Conservation (phyloP, 2,329 filamentous ascomycete genomes). For the Claviceps monticola region DNA sequence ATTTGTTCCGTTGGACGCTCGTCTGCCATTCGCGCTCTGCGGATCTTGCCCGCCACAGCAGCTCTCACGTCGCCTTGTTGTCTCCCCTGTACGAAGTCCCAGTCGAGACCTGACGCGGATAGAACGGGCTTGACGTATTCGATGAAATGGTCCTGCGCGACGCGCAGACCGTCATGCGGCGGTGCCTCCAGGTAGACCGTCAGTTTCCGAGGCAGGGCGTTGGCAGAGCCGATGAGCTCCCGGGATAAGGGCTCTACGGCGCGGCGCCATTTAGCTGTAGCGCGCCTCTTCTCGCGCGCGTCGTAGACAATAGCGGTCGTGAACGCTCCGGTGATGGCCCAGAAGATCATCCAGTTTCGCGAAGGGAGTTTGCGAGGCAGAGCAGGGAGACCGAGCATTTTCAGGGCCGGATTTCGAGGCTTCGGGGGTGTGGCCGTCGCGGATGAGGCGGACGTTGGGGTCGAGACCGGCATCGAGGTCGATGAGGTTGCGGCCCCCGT, state of each 20-base stretch:
- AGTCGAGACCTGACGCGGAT: constrained; percentile 80
- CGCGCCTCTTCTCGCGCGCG: constrained; percentile 73
- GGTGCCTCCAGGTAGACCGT: constrained; percentile 78
- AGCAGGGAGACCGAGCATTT: constrained; percentile 73
- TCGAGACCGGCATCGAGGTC: background rate
- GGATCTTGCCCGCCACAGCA: constrained; percentile 72
- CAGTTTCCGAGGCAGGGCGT: constrained; percentile 66
- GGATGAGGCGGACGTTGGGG: constrained; percentile 13
- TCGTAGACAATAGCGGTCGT: constrained; percentile 80
- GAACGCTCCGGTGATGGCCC: constrained; percentile 63
- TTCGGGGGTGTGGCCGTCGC: constrained; percentile 22
- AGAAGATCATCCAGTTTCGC: constrained; percentile 96
- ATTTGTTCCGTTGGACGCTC: constrained; percentile 35
- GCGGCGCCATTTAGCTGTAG: constrained; percentile 74
- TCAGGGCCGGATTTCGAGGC: constrained; percentile 54
- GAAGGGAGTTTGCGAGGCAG: constrained; percentile 77
- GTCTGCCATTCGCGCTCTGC: constrained; percentile 51
- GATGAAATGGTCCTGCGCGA: constrained; percentile 87
- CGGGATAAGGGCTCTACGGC: constrained; percentile 73
- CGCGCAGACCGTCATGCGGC: constrained; percentile 70
- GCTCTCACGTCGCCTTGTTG: constrained; percentile 87
- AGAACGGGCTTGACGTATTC: constrained; percentile 92
- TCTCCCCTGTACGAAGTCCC: constrained; percentile 87
- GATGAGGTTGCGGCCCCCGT: constrained; percentile 4
- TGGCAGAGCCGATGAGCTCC: constrained; percentile 54